phyloP scores from a whole-genome alignment of 2,329 filamentous ascomycete species.

The Aspergillus costaricaensis region DNA sequence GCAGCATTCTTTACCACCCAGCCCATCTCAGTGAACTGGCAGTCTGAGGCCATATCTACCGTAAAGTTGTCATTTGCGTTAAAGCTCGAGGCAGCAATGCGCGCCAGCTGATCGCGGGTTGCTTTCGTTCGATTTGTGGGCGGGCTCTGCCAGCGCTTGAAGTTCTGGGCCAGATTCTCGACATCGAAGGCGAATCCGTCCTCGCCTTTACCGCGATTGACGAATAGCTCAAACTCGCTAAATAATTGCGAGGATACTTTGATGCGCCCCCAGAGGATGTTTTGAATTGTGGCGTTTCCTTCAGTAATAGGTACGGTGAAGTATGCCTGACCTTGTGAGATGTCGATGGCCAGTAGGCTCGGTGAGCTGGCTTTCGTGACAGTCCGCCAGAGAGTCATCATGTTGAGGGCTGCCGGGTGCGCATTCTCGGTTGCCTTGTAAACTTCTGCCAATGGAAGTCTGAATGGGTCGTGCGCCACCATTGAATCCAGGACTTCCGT shows the following conservation, averaged over 20 bases:
- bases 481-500: background rate
- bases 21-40: too few relatives aligned
- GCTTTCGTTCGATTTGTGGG: too few relatives aligned
- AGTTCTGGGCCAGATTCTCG: too few relatives aligned
- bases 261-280: background rate
- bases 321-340: background rate
- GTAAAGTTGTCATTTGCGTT: too few relatives aligned
- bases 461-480: background rate
- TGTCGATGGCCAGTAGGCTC: background rate
- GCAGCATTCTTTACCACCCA: too few relatives aligned
- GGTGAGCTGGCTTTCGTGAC: background rate
- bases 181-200: background rate
- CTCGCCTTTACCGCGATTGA: slow-evolving; percentile 1
- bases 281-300: background rate
- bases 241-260: background rate
- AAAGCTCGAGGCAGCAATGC: too few relatives aligned
- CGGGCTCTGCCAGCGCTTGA: too few relatives aligned
- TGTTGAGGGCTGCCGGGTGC: background rate
- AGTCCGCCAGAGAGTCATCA: slow-evolving; percentile 7
- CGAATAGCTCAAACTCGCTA: slow-evolving; percentile 1
- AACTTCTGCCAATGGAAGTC: background rate
- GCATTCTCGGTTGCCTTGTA: slow-evolving; percentile 1
- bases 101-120: too few relatives aligned
- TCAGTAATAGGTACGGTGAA: background rate
- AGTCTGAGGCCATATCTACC: too few relatives aligned